Conservation (phyloP, 495 filamentous ascomycete genomes). For the Penicillium daleae region DNA sequence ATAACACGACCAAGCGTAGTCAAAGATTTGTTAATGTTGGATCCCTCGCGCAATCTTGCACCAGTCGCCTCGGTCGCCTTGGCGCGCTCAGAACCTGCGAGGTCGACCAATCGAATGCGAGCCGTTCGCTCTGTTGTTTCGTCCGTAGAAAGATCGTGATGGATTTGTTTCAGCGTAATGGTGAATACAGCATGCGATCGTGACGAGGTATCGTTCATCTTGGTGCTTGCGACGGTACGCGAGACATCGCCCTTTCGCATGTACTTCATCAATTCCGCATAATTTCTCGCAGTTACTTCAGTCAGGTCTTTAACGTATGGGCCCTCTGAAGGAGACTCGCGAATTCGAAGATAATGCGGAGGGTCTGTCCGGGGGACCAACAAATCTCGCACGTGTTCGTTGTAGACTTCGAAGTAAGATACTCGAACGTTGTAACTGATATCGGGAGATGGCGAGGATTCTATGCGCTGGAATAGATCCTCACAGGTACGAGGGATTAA, state of each 20-base stretch:
- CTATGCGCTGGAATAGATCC: constrained; percentile 94
- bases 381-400: constrained; percentile 96
- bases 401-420: constrained; percentile 99
- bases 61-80: constrained; percentile 96
- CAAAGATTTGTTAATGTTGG: constrained; percentile 98
- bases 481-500: constrained; percentile 97
- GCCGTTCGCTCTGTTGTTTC: constrained; percentile 93
- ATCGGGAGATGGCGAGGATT: constrained; percentile 78
- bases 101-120: constrained; percentile 92
- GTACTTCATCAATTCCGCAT: constrained; percentile 79
- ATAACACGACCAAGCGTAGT: constrained; percentile 96
- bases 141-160: constrained; percentile 90
- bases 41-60: constrained; percentile 85
- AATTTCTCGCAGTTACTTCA: constrained; percentile 83
- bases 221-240: constrained; percentile 92
- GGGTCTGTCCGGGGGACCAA: constrained; percentile 75
- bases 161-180: constrained; percentile 95
- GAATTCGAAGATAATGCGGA: constrained; percentile 94
- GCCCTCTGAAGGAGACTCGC: constrained; percentile 91
- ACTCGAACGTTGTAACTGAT: constrained; percentile 96
- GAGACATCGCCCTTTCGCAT: constrained; percentile 90
- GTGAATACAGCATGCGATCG: constrained; percentile 97
- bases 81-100: constrained; percentile 92
- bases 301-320: constrained; percentile 98
- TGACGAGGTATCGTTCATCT: constrained; percentile 98